Evolutionary conservation across 2,329 filamentous ascomycete species (phyloP).

Genomic region (Penicillium sp.): DNA sequence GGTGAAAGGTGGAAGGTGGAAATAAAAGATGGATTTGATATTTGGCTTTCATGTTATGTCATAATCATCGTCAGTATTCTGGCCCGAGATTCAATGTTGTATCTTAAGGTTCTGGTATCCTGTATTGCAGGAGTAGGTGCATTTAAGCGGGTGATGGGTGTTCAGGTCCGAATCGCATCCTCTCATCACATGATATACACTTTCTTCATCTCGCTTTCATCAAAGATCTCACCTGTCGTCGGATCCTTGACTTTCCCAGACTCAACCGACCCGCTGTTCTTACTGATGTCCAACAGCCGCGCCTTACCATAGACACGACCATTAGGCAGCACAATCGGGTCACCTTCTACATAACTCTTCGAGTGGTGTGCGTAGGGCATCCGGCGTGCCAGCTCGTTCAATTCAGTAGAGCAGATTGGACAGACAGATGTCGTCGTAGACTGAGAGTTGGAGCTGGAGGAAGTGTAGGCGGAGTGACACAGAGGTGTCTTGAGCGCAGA

Average conservation of each 20-base stretch:
- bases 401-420: constrained; percentile 92
- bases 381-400: constrained; percentile 85
- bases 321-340: constrained; percentile 85
- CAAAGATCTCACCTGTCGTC: constrained; percentile 71
- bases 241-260: constrained; percentile 74
- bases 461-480: constrained; percentile 73
- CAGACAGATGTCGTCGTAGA: constrained; percentile 75
- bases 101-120: neutral
- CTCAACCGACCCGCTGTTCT: constrained; percentile 71
- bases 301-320: constrained; percentile 80
- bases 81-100: neutral
- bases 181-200: constrained; percentile 77
- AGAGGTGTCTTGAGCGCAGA: constrained; percentile 94
- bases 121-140: neutral
- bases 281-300: constrained; percentile 73
- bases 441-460: constrained; percentile 57
- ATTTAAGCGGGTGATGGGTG: too few relatives aligned
- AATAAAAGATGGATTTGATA: neutral
- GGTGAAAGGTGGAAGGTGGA: neutral
- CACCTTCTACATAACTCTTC: constrained; percentile 87
- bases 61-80: neutral
- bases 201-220: constrained; percentile 70
- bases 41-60: neutral
- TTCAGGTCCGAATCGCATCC: neutral
- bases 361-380: constrained; percentile 95